phyloP scores from a whole-genome alignment of 1,139 yeast species.

The Geotrichum bryndzae region DNA sequence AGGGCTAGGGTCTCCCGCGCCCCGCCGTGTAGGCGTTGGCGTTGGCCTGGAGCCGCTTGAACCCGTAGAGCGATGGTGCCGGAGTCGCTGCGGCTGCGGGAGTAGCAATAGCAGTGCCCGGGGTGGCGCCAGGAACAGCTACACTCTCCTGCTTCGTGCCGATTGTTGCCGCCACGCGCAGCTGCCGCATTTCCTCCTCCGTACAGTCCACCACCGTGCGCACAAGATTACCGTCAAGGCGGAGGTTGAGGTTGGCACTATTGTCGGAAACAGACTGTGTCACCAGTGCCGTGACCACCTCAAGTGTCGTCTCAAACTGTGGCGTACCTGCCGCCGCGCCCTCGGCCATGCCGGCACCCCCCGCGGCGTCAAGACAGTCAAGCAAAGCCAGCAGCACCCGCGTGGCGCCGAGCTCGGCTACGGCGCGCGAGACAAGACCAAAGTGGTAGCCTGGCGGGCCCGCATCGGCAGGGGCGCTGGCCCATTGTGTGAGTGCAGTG shows the following conservation, averaged over 20 bases:
- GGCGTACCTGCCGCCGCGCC: conserved; percentile 22
- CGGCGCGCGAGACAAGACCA: conserved; percentile 50
- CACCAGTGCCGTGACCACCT: conserved; percentile 22
- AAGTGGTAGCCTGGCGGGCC: conserved; percentile 35
- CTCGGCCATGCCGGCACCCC: not conserved
- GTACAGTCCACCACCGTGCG: conserved; percentile 2
- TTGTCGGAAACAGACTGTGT: conserved; percentile 6
- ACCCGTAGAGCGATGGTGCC: conserved; percentile 26
- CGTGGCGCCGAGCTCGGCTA: conserved; percentile 54
- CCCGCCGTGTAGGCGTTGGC: conserved; percentile 20
- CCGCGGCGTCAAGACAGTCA: conserved; percentile 27
- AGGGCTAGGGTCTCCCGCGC: conserved; percentile 37
- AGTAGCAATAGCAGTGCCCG: not conserved
- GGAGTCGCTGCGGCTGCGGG: conserved; percentile 16
- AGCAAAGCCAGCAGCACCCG: conserved; percentile 24
- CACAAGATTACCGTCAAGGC: conserved; percentile 12
- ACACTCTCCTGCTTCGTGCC: not conserved
- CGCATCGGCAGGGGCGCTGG: conserved; percentile 21
- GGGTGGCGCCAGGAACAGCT: not conserved
- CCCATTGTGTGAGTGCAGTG: conserved; percentile 26
- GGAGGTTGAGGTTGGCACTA: not conserved
- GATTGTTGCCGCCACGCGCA: not conserved
- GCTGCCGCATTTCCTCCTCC: conserved; percentile 15
- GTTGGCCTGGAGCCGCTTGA: conserved; percentile 22
- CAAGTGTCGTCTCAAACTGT: conserved; percentile 23